Evolutionary conservation across 768 basidiomycete genomes (phyloP).

Genomic region (Lepiota subincarnata): DNA sequence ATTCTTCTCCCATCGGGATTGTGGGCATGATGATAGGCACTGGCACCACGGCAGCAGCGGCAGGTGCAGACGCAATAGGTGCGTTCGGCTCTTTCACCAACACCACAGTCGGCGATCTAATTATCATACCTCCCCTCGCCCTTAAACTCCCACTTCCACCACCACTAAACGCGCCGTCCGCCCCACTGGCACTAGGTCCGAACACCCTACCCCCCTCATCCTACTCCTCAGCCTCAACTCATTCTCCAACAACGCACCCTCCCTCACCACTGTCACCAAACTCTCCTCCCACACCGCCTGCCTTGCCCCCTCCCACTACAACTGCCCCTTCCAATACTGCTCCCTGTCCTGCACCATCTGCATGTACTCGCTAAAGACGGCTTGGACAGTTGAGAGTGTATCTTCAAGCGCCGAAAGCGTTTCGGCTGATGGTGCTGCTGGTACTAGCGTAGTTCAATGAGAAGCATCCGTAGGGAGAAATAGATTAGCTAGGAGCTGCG

Average conservation of each 20-base stretch:
- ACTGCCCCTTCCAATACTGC: slow-evolving; percentile 65
- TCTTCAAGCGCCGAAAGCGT: slow-evolving; percentile 55
- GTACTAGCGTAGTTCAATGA: neutral
- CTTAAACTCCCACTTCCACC: slow-evolving; percentile 10
- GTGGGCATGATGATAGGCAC: too few species aligned
- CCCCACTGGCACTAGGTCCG: slow-evolving; percentile 23
- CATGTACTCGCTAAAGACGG: slow-evolving; percentile 62
- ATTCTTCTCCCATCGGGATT: neutral
- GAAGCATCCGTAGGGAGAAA: slow-evolving; percentile 21
- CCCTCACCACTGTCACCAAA: slow-evolving; percentile 76
- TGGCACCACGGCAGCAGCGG: too few species aligned
- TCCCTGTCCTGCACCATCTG: slow-evolving; percentile 76
- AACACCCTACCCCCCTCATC: slow-evolving; percentile 54
- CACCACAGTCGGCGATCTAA: neutral
- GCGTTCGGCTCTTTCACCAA: neutral
- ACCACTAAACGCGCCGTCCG: neutral
- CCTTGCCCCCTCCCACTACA: slow-evolving; percentile 60
- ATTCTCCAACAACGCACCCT: slow-evolving; percentile 79
- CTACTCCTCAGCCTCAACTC: slow-evolving; percentile 65
- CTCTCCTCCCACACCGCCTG: slow-evolving; percentile 88
- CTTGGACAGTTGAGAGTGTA: slow-evolving; percentile 52
- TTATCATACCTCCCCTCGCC: slow-evolving; percentile 4
- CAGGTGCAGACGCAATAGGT: too few species aligned
- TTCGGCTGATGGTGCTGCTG: slow-evolving; percentile 11
- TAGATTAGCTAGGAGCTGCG: slow-evolving; percentile 54